Percentiles rank a stretch among this genome's conserved stretches.
Evolutionary conservation across 768 basidiomycete genomes (phyloP).

Genomic region (Amanita polypyramis): DNA sequence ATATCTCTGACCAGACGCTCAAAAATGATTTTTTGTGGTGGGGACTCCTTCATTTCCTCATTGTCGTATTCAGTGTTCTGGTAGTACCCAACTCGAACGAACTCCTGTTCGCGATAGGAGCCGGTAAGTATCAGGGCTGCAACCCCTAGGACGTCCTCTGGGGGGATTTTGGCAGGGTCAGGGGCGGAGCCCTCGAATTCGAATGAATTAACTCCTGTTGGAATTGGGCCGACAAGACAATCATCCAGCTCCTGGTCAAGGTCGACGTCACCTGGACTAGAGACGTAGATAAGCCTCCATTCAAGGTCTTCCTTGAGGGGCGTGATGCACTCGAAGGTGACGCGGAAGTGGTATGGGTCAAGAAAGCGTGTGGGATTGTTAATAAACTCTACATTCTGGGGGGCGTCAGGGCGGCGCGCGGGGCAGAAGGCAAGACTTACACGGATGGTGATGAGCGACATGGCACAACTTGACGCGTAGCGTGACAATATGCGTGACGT

Average conservation of each 20-base stretch:
- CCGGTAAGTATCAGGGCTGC: constrained; percentile 96
- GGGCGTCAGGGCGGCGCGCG: not conserved
- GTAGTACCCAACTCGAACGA: constrained; percentile 98
- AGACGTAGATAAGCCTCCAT: constrained; percentile 96
- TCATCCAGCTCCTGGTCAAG: constrained; percentile 97
- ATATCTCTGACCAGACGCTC: constrained; percentile 80
- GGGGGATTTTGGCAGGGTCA: constrained; percentile 72
- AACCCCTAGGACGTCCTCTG: constrained; percentile 89
- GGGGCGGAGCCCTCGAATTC: constrained; percentile 90
- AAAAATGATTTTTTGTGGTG: constrained; percentile 60
- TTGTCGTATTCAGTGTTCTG: constrained; percentile 99
- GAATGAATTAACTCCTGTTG: constrained; percentile 94
- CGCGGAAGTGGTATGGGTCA: constrained; percentile 85
- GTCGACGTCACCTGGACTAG: constrained; percentile 82
- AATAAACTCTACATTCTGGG: constrained; percentile 76
- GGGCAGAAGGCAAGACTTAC: constrained; percentile 23
- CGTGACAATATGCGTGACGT: not conserved
- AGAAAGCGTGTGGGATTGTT: constrained; percentile 91
- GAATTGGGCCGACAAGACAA: constrained; percentile 95
- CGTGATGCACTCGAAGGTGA: constrained; percentile 96
- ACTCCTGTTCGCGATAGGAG: constrained; percentile 93
- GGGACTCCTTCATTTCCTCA: constrained; percentile 76
- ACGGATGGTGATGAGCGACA: constrained; percentile 66
- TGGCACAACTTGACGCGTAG: not conserved
- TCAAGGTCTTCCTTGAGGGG: constrained; percentile 91